A percentile compares a stretch with the other conserved stretches of the same genome.
Conservation (phyloP, 2,329 filamentous ascomycete species). For the Arthrocladium fulminans region DNA sequence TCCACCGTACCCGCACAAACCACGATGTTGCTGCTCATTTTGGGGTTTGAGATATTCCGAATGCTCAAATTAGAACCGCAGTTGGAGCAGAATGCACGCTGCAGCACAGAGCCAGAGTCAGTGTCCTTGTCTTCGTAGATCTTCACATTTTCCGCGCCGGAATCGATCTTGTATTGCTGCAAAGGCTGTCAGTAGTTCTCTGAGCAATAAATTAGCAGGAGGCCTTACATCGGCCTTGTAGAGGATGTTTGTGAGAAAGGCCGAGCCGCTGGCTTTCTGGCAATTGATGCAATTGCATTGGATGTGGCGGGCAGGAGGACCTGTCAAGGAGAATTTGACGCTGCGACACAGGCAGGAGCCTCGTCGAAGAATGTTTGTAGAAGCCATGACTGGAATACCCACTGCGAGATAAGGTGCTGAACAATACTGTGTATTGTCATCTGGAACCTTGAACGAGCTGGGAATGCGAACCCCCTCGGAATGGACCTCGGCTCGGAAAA, state of each 20-base stretch:
- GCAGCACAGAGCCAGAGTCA: slow-evolving; percentile 10
- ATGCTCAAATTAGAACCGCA: slow-evolving; percentile 16
- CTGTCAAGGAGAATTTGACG: slow-evolving; percentile 20
- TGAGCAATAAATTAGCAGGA: background rate
- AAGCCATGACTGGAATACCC: background rate
- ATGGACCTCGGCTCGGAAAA: background rate
- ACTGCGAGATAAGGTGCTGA: background rate
- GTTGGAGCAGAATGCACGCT: slow-evolving; percentile 19
- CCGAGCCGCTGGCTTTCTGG: slow-evolving; percentile 21
- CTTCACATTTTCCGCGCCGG: slow-evolving; percentile 11
- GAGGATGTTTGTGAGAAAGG: slow-evolving; percentile 21
- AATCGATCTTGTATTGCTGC: slow-evolving; percentile 7
- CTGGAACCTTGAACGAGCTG: no score
- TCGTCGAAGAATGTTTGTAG: background rate
- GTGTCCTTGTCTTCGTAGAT: slow-evolving; percentile 16
- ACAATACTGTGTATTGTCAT: no score
- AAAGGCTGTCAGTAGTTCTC: slow-evolving; percentile 9
- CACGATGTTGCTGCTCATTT: slow-evolving; percentile 7
- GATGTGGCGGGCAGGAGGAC: slow-evolving; percentile 11
- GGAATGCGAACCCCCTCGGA: background rate
- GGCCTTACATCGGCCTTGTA: slow-evolving; percentile 14
- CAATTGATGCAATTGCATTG: slow-evolving; percentile 24
- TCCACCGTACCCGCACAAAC: slow-evolving; percentile 6
- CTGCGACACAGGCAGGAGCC: slow-evolving; percentile 22
- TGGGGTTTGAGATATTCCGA: slow-evolving; percentile 4